Evolutionary conservation across 2,329 filamentous ascomycete genomes (phyloP).

Genomic region (Beauveria bassiana): DNA sequence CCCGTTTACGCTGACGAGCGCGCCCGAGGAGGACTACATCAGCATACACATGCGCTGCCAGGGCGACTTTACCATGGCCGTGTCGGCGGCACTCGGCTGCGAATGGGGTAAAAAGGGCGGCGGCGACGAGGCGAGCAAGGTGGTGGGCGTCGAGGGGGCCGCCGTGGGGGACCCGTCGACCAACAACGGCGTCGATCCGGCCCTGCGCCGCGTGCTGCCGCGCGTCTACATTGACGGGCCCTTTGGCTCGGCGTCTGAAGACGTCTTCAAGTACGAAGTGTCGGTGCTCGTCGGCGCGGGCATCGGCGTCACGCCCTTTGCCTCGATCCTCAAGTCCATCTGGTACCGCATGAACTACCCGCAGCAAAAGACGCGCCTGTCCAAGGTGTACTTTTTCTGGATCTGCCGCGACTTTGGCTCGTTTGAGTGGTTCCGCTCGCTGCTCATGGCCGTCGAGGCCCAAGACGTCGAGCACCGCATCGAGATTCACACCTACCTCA

Average conservation of each 20-base stretch:
- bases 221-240: slow-evolving; percentile 78
- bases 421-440: slow-evolving; percentile 82
- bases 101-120: slow-evolving; percentile 49
- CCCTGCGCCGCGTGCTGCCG: slow-evolving; percentile 65
- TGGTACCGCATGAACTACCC: slow-evolving; percentile 92
- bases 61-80: slow-evolving; percentile 69
- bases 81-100: slow-evolving; percentile 67
- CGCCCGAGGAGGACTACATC: slow-evolving; percentile 84
- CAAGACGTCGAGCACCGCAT: slow-evolving; percentile 79
- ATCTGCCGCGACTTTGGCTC: slow-evolving; percentile 81
- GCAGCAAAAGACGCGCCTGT: slow-evolving; percentile 67
- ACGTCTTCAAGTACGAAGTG: slow-evolving; percentile 84
- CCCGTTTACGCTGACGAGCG: slow-evolving; percentile 78
- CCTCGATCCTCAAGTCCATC: slow-evolving; percentile 81
- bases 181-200: slow-evolving; percentile 54
- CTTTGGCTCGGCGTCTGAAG: slow-evolving; percentile 78
- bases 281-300: slow-evolving; percentile 73
- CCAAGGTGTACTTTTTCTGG: slow-evolving; percentile 92
- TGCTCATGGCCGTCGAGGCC: slow-evolving; percentile 76
- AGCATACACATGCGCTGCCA: slow-evolving; percentile 77
- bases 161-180: slow-evolving; percentile 26
- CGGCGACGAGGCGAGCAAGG: slow-evolving; percentile 46
- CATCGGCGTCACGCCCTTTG: slow-evolving; percentile 81
- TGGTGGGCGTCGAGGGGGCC: slow-evolving; percentile 55
- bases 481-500: slow-evolving; percentile 85